Base-by-base conservation (phyloP, 2,329 filamentous ascomycete genomes). In the Apiospora sp. region DNA sequence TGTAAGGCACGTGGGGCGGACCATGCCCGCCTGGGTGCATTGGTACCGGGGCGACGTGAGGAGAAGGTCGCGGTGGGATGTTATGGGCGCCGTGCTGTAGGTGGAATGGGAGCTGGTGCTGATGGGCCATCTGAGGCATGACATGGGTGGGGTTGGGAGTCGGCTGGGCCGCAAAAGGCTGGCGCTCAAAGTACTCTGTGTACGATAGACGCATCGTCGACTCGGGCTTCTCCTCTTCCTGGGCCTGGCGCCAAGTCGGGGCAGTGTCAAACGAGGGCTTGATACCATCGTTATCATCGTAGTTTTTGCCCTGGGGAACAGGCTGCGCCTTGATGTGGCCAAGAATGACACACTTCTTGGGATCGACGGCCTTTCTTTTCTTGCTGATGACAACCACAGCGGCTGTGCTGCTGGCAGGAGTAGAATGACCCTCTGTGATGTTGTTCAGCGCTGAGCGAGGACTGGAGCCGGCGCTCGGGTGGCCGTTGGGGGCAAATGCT, bases 31-130 rank as follows among this genome's bases (percentile, higher is more conserved):
- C 92, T 37, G 88, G 89, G 78, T 94, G 93, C 82, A 94, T 91
- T 78, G 93, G 93, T 81, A 95, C 94, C 24, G 92, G 91, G 27
- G 92, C 91, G 79, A 95, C 94, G 73, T 95, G 92, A 54, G 94
- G 90, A 34, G 92, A 92, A 78, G 92, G 90, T 67, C 92, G 87
- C 76, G 92, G 90, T 37, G 89, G 88, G 80, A 93, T 89, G 75
- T 87, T 90, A 72, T 92, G 92, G 2, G 88, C 89, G 22, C 90
- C 90, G 75, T 94, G 92, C 78, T 94, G 95, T 75, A 97, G 89
- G 79, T 97, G 94, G 80, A 92, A 90, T 0, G 94, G 94, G 37
- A 97, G 85, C 79, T 96, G 95, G 76, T 96, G 93, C 76, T 95
- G 93, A 78, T 96, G 95, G 48, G 94, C 88, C 75, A 94, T 87